Evolutionary conservation across 73 alveolate species (phyloP).

Genomic region (Blepharisma stoltei): DNA sequence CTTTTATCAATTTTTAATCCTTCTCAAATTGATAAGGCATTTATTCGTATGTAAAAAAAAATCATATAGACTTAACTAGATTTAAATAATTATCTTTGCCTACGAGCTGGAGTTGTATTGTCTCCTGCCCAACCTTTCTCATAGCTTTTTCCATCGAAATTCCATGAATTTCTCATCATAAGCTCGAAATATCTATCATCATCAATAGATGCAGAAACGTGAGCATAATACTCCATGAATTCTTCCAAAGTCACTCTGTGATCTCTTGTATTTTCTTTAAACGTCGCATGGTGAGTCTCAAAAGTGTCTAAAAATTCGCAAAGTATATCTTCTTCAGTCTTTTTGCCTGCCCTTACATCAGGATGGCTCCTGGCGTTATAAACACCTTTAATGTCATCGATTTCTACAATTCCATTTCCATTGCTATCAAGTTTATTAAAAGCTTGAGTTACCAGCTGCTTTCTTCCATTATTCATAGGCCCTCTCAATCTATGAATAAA

Average conservation of each 20-base stretch:
- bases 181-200: slow-evolving; percentile 91
- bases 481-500: slow-evolving; percentile 60
- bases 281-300: slow-evolving; percentile 49
- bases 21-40: too few relatives aligned
- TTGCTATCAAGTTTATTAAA: slow-evolving; percentile 54
- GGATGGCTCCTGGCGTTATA: slow-evolving; percentile 79
- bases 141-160: slow-evolving; percentile 24
- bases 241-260: slow-evolving; percentile 45
- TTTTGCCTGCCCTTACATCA: slow-evolving; percentile 70
- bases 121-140: background rate
- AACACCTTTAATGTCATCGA: slow-evolving; percentile 58
- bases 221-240: slow-evolving; percentile 92
- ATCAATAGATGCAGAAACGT: slow-evolving; percentile 84
- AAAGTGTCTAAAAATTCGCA: slow-evolving; percentile 71
- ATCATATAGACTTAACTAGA: too few relatives aligned
- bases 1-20: too few relatives aligned
- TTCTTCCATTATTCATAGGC: slow-evolving; percentile 61
- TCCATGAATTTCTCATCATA: slow-evolving; percentile 92
- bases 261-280: background rate
- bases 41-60: too few relatives aligned
- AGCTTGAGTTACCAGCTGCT: slow-evolving; percentile 59
- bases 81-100: slow-evolving; percentile 9
- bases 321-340: slow-evolving; percentile 66
- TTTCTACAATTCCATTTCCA: slow-evolving; percentile 55
- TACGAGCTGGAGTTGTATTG: slow-evolving; percentile 8